Conservation (phyloP, 164 flowering plant genomes). For the Macadamia tetraphylla region DNA sequence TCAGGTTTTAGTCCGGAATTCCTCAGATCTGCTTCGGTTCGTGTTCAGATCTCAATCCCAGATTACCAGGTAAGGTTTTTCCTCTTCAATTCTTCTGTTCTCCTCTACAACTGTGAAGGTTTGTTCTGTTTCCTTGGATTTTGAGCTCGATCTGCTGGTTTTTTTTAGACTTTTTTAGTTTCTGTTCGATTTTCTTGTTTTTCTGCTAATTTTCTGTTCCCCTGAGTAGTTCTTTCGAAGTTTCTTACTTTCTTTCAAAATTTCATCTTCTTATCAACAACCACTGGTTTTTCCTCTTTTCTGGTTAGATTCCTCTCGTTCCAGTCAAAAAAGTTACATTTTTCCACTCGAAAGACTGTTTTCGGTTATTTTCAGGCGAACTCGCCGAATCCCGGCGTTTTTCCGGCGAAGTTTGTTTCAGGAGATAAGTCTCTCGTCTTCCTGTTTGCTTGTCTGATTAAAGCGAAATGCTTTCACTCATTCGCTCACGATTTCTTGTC, state of each 20-base stretch:
- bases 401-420: constrained; percentile 2
- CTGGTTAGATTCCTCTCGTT: background rate
- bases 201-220: background rate
- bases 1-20: constrained; percentile 13
- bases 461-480: background rate
- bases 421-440: constrained; percentile 7
- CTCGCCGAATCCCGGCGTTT: background rate
- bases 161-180: too few relatives aligned
- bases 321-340: too few relatives aligned
- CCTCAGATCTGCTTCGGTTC: constrained; percentile 27
- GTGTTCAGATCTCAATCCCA: constrained; percentile 19
- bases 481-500: background rate
- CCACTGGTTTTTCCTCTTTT: background rate
- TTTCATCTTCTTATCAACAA: background rate
- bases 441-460: background rate
- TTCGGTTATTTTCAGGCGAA: constrained; percentile 6
- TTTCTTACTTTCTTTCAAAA: background rate
- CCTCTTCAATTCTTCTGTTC: background rate
- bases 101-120: background rate
- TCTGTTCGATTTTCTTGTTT: background rate
- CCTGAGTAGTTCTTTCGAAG: background rate
- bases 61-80: constrained; percentile 24
- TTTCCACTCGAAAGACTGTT: too few relatives aligned
- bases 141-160: constrained; percentile 6
- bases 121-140: background rate